These are phyloP conservation scores for Parachlorella kessleri DNA, from an alignment of 139 green algal species.

Conservation along the genomic window DNA sequence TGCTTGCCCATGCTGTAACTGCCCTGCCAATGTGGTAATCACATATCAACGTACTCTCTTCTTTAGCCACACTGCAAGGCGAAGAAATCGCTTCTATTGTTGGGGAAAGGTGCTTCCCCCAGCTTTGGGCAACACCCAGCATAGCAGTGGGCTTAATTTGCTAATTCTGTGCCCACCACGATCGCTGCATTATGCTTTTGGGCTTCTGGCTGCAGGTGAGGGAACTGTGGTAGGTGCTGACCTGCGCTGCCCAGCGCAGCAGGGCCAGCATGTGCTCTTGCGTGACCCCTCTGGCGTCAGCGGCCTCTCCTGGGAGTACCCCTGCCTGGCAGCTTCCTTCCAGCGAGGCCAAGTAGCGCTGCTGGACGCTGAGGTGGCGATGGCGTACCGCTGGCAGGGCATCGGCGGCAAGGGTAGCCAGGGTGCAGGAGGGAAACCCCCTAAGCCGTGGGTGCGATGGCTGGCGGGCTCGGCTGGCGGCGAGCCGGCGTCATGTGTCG, in stretches of 20 bases:
- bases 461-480: not conserved
- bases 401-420: not conserved
- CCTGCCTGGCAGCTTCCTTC: constrained; percentile 57
- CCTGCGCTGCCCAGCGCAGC: not conserved
- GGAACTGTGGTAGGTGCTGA: constrained; percentile 1
- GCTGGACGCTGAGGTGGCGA: constrained; percentile 23
- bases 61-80: no score
- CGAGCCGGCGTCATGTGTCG: constrained; percentile 2
- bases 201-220: not conserved
- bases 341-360: constrained; percentile 23
- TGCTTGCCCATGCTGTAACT: no score
- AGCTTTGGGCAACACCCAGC: no score
- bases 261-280: constrained; percentile 23
- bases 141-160: no score
- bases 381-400: not conserved
- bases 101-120: no score
- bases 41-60: no score
- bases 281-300: constrained; percentile 23
- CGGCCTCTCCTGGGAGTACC: constrained; percentile 62
- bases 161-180: no score
- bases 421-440: not conserved
- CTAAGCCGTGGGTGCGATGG: not conserved
- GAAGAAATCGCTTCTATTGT: no score
- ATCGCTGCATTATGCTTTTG: no score
- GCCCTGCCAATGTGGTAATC: no score